Percentiles rank a stretch among this genome's conserved stretches.
Evolutionary conservation across 129 eudicot species (phyloP).

Genomic region (Helianthus tuberosus): DNA sequence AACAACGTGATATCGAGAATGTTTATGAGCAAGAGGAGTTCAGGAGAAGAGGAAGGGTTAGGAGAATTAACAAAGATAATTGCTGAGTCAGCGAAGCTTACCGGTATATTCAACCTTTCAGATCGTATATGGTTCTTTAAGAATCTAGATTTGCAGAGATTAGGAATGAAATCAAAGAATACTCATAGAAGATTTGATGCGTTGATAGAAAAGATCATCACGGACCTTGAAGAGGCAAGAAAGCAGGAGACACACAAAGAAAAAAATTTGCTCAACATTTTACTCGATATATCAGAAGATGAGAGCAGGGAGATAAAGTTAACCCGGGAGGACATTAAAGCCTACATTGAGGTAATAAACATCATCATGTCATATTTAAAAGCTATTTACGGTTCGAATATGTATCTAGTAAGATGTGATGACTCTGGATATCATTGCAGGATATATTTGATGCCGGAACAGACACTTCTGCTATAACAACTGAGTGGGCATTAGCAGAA

Average conservation of each 20-base stretch:
- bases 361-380: background rate
- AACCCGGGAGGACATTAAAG: slow-evolving; percentile 59
- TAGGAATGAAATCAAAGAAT: slow-evolving; percentile 38
- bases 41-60: slow-evolving; percentile 32
- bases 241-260: background rate
- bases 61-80: slow-evolving; percentile 37
- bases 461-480: slow-evolving; percentile 63
- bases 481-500: slow-evolving; percentile 70
- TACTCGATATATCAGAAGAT: slow-evolving; percentile 61
- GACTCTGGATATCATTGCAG: slow-evolving; percentile 27
- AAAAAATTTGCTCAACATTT: slow-evolving; percentile 62
- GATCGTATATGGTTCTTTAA: slow-evolving; percentile 41
- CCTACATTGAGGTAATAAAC: slow-evolving; percentile 61
- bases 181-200: slow-evolving; percentile 34
- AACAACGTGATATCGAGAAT: slow-evolving; percentile 53
- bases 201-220: slow-evolving; percentile 45
- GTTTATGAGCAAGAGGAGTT: slow-evolving; percentile 51
- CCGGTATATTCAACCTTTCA: slow-evolving; percentile 38
- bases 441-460: slow-evolving; percentile 74
- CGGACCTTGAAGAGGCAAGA: slow-evolving; percentile 38
- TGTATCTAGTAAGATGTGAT: no score
- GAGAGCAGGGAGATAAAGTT: slow-evolving; percentile 45
- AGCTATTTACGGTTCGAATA: background rate
- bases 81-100: slow-evolving; percentile 38
- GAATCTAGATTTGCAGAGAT: slow-evolving; percentile 47